A percentile compares a stretch with the other conserved stretches of the same genome.
Evolutionary conservation across 1,284 basidiomycete species (phyloP).

Genomic region (Malassezia pachydermatis): DNA sequence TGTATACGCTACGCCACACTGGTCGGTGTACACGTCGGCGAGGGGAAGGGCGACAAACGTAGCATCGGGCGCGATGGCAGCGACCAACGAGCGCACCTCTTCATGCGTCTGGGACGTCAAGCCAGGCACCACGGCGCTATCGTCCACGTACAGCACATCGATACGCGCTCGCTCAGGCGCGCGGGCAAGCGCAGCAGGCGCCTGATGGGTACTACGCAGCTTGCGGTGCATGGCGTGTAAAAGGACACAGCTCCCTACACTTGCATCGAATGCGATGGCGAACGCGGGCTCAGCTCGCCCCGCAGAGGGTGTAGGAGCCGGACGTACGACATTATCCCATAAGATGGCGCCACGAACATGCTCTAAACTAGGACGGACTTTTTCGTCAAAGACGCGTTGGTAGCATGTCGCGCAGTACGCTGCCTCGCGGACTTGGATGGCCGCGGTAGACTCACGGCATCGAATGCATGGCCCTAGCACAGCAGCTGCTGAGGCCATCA

Average conservation of each 20-base stretch:
- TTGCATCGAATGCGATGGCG: slow-evolving; percentile 19
- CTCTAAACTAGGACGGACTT: slow-evolving; percentile 30
- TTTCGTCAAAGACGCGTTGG: slow-evolving; percentile 26
- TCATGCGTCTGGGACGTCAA: not conserved
- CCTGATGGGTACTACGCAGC: slow-evolving; percentile 3
- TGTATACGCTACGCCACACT: not conserved
- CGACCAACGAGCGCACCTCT: not conserved
- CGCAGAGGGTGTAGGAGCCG: not conserved
- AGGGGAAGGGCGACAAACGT: slow-evolving; percentile 3
- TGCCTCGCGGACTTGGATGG: slow-evolving; percentile 26
- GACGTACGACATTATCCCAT: slow-evolving; percentile 21
- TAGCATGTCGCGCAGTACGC: slow-evolving; percentile 33
- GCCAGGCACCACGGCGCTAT: slow-evolving; percentile 16
- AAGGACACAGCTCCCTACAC: slow-evolving; percentile 14
- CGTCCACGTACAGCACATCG: slow-evolving; percentile 35
- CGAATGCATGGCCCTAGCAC: slow-evolving; percentile 22
- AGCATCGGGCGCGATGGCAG: slow-evolving; percentile 13
- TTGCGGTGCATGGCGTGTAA: slow-evolving; percentile 14
- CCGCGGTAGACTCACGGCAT: slow-evolving; percentile 22
- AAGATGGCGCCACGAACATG: slow-evolving; percentile 31
- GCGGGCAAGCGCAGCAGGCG: slow-evolving; percentile 4
- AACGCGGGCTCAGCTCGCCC: slow-evolving; percentile 4
- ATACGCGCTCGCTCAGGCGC: slow-evolving; percentile 28
- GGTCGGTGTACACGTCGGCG: not conserved
- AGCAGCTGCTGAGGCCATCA: not conserved